Evolutionary conservation across 129 eudicot genomes (phyloP), one percentile per base, ranked within the genome.

Genomic region (Saposhnikovia divaricata): DNA sequence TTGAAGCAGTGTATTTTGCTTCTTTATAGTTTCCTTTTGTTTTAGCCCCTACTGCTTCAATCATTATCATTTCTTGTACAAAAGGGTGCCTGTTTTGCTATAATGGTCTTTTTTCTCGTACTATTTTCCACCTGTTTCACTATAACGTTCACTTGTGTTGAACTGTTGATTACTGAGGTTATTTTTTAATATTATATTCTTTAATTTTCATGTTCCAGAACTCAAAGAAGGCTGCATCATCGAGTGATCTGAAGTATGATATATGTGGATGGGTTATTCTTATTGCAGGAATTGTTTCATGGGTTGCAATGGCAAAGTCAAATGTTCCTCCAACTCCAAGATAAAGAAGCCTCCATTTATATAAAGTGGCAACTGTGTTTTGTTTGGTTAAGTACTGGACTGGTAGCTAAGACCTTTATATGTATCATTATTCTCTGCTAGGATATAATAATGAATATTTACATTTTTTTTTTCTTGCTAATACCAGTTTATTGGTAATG

Each of bases 261-360:
- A 81, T 89, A 70, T 74, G 78, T 38, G 93, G 93, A 71, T 89
- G 93, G 93, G 78, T 89, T 55, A 81, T 85, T 46, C 93, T 89
- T 39, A 85, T 85, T 15, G 88, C 81, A 63, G 91, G 91, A 61
- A 55, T 90, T 47, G 80, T 87, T 44, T 80, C 84, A 28, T 87
- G 87, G 89, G 66, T 87, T 21, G 88, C 87, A 47, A 87, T 85
- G 86, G 84, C 91, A 51, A 87, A 84, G 75, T 83, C 88, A 80
- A 74, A 87, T 39, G 74, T 81, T 40, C 91, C 89, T 61, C 85
- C 93, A 43, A 27, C 73, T 31, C 81, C 86, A 25, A 82, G 71
- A 80, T 89, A 77, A 87, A 87, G 79, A 68, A 4, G 23, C 73
- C 21, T 12, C 40, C 19, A 65, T 65, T 25, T 65, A 27, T 25